phyloP scores from a whole-genome alignment of 2,329 filamentous ascomycete species.

The Exophiala spinifera region DNA sequence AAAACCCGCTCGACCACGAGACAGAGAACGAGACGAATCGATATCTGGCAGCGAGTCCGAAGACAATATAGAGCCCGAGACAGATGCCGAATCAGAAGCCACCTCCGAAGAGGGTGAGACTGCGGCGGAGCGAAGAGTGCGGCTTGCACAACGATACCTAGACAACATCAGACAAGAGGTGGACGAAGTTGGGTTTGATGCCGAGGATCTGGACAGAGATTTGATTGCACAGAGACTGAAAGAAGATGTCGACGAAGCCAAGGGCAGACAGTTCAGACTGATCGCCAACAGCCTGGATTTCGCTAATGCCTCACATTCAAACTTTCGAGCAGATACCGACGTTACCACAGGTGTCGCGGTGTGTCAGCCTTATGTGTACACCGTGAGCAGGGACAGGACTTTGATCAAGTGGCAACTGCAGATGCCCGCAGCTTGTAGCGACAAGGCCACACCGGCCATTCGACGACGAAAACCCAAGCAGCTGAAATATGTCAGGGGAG shows the following conservation, averaged over 20 bases:
- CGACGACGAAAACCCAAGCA: slow-evolving; percentile 44
- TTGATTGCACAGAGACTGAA: slow-evolving; percentile 85
- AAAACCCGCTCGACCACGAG: slow-evolving; percentile 44
- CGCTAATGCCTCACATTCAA: slow-evolving; percentile 61
- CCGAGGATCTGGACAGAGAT: slow-evolving; percentile 87
- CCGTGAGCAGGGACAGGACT: slow-evolving; percentile 77
- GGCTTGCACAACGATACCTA: slow-evolving; percentile 87
- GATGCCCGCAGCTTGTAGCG: slow-evolving; percentile 34
- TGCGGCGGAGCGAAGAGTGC: slow-evolving; percentile 78
- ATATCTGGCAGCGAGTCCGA: slow-evolving; percentile 81
- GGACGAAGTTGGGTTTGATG: slow-evolving; percentile 84
- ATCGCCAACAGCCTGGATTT: slow-evolving; percentile 73
- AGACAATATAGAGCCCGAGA: slow-evolving; percentile 57
- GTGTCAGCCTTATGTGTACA: slow-evolving; percentile 79
- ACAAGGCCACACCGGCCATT: slow-evolving; percentile 24
- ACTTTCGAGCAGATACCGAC: slow-evolving; percentile 75
- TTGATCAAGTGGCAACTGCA: slow-evolving; percentile 88
- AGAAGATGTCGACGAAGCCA: slow-evolving; percentile 87
- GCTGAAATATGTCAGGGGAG: slow-evolving; percentile 48
- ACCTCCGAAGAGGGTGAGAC: slow-evolving; percentile 68
- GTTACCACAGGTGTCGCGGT: slow-evolving; percentile 76
- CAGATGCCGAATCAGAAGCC: slow-evolving; percentile 59
- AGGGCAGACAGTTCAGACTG: slow-evolving; percentile 81
- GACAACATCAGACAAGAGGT: slow-evolving; percentile 83
- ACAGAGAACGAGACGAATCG: slow-evolving; percentile 63